A percentile compares a stretch with the other conserved stretches of the same genome.
Evolutionary conservation across 1,139 yeast genomes (phyloP).

Genomic region (Suhomyces kunorum): DNA sequence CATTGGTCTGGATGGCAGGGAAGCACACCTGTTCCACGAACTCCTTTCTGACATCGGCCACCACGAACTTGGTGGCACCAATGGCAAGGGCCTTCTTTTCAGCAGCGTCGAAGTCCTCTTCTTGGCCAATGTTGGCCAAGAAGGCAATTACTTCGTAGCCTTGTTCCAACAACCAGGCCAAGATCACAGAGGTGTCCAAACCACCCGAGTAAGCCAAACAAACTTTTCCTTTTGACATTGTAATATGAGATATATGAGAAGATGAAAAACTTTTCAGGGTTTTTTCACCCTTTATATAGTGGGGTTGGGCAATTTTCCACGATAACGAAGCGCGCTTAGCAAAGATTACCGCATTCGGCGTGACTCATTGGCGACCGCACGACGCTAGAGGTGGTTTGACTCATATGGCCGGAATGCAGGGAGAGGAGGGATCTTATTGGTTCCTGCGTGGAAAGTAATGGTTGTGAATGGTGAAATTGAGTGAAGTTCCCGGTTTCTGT

Average conservation of each 20-base stretch:
- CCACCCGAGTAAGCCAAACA: slow-evolving; percentile 99
- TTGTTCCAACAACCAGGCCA: slow-evolving; percentile 96
- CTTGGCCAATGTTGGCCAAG: slow-evolving; percentile 98
- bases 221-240: slow-evolving; percentile 95
- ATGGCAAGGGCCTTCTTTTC: slow-evolving; percentile 93
- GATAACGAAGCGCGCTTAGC: slow-evolving; percentile 45
- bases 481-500: too few relatives aligned
- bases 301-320: slow-evolving; percentile 15
- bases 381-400: slow-evolving; percentile 2
- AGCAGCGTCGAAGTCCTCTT: slow-evolving; percentile 98
- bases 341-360: slow-evolving; percentile 39
- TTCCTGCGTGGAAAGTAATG: neutral
- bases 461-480: too few relatives aligned
- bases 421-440: too few relatives aligned
- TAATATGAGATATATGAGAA: slow-evolving; percentile 14
- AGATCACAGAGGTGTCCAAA: slow-evolving; percentile 93
- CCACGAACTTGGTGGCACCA: slow-evolving; percentile 94
- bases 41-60: slow-evolving; percentile 92
- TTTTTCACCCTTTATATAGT: slow-evolving; percentile 24
- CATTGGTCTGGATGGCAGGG: slow-evolving; percentile 97
- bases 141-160: slow-evolving; percentile 98
- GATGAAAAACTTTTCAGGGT: slow-evolving; percentile 21
- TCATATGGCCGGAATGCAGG: neutral
- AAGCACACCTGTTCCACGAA: slow-evolving; percentile 88
- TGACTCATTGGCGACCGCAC: slow-evolving; percentile 29